A percentile compares a stretch with the other conserved stretches of the same genome.
Evolutionary conservation across 176 grass and related monocot species (phyloP).

Genomic region (Rhynchospora pubera): DNA sequence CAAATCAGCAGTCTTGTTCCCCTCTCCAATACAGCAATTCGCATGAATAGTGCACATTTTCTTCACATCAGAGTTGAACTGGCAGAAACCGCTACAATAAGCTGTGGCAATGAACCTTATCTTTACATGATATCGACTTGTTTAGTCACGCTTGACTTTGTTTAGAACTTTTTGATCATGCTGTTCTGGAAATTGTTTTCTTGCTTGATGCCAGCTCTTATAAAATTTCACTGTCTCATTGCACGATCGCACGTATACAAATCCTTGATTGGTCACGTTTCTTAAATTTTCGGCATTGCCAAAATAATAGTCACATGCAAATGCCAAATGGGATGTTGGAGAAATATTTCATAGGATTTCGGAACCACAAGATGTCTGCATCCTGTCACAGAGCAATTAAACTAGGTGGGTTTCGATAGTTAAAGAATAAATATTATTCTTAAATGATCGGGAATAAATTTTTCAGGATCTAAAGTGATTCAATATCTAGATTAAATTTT

Average conservation of each 20-base stretch:
- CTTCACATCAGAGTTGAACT: conserved; percentile 49
- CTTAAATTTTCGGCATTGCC: conserved; percentile 41
- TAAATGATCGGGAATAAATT: too few species aligned
- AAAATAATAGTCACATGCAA: conserved; percentile 55
- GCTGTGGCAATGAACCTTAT: conserved; percentile 70
- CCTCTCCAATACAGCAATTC: conserved; percentile 68
- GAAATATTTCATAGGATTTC: conserved; percentile 64
- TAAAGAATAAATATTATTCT: not conserved
- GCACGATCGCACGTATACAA: conserved; percentile 43
- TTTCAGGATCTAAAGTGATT: too few species aligned
- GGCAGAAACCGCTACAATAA: conserved; percentile 69
- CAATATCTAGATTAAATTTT: too few species aligned
- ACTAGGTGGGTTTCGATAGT: too few species aligned
- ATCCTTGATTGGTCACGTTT: conserved; percentile 65
- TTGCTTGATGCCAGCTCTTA: conserved; percentile 48
- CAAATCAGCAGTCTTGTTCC: conserved; percentile 51
- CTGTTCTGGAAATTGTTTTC: conserved; percentile 30
- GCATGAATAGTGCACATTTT: conserved; percentile 74
- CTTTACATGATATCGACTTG: conserved; percentile 19
- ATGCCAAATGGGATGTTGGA: conserved; percentile 57
- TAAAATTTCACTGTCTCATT: conserved; percentile 55
- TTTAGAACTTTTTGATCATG: conserved; percentile 67
- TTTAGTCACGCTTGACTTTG: conserved; percentile 19
- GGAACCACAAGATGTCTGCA: conserved; percentile 77
- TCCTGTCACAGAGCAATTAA: conserved; percentile 34